Base-by-base conservation (phyloP, 768 basidiomycete genomes). In the Auricularia sp. region DNA sequence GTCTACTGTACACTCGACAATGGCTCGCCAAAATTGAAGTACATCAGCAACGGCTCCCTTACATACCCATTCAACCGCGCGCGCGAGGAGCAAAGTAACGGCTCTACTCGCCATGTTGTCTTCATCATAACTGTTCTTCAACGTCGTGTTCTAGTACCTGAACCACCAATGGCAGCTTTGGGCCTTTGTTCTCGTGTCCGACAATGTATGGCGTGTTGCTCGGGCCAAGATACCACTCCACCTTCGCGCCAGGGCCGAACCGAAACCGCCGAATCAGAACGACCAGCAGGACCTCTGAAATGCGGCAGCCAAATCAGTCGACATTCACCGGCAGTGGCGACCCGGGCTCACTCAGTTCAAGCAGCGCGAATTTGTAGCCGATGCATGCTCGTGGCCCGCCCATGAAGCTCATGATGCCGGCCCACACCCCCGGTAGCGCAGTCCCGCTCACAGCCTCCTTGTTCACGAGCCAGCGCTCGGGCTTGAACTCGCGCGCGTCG, bases 401-500 rank as follows among this genome's bases (percentile, higher is more conserved):
- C 47, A 54, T 14, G 51, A 63, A 63, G 47, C 29, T 54, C 47
- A 63, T 53, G 7, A 63, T 53, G 54, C 51, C 35, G 21, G 62
- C 21, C 44, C 51, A 63, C 51, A 63, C 51, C 10, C 62, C 62
- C 7, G 62, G 62, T 34, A 53, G 29, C 39, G 42, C 39, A 3
- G 1, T 5, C 5, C 23, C 61, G 1, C 12, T 29, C 3, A 12
- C 21, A 3, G n/a, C 7, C 3, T 62, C 61, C 14, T 43, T 29
- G 10, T 10, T 1, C 0, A 14, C 18, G 44, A 79, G 66, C 81
- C 81, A 83, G 2, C 81, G 75, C 53, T 76, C 74, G 1, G 80
- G 81, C 4, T 72, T 71, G 68, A 82, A 82, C 47, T 75, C 71
- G 34, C 70, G 74, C n/a, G 80, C 78, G 47, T 79, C 77, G 1